phyloP scores from a whole-genome alignment of 1,284 basidiomycete genomes.

The Papiliotrema nemorosa region DNA sequence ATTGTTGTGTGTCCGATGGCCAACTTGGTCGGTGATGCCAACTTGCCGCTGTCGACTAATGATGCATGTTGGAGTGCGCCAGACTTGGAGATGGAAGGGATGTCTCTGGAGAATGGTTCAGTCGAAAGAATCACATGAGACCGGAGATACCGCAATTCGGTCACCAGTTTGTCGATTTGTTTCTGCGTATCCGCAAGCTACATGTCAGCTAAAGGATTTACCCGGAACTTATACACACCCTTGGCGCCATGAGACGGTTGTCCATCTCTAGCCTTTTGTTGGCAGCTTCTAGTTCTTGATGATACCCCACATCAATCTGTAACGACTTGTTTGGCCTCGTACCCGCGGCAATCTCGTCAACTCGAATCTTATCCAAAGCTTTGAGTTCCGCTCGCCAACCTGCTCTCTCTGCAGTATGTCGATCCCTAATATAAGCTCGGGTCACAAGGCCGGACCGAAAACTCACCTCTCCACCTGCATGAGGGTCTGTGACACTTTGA shows the following conservation, averaged over 20 bases:
- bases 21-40: conserved; percentile 14
- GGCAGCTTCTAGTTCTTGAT: conserved; percentile 45
- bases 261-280: conserved; percentile 48
- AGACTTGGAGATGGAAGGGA: not conserved
- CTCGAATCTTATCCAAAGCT: conserved; percentile 30
- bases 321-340: conserved; percentile 29
- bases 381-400: conserved; percentile 38
- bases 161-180: conserved; percentile 47
- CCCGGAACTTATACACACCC: conserved; percentile 26
- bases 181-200: conserved; percentile 45
- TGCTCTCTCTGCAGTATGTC: conserved; percentile 33
- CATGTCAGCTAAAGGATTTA: conserved; percentile 1
- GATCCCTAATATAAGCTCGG: conserved; percentile 18
- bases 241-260: conserved; percentile 46
- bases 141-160: conserved; percentile 43
- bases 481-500: conserved; percentile 27
- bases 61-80: not conserved
- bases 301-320: conserved; percentile 46
- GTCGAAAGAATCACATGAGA: conserved; percentile 40
- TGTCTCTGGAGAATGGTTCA: conserved; percentile 7
- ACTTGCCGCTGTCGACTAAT: not conserved
- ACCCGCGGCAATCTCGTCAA: conserved; percentile 33
- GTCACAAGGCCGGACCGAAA: not conserved
- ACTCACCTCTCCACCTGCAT: conserved; percentile 37
- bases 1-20: conserved; percentile 22